Evolutionary conservation across 805 yeast species (phyloP), one percentile per base, ranked within the genome.

Genomic region (Myxozyma sirexii): DNA sequence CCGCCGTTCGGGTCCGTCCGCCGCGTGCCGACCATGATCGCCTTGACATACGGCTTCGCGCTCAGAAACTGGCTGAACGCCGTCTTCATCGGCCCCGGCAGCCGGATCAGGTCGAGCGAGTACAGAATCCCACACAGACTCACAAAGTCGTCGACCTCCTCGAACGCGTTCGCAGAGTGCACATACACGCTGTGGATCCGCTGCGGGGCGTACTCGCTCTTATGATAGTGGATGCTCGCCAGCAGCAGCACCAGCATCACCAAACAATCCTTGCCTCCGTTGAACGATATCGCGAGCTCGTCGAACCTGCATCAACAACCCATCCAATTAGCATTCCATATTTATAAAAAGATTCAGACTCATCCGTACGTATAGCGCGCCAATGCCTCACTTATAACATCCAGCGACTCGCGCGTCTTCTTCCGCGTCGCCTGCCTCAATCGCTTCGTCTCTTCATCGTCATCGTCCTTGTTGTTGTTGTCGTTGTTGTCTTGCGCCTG

Each of bases 221-320:
- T 63, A 49, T 72, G 71, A 13, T 74, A 66, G 44, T 65, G 57
- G 56, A 74, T 76, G 23, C 82, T 83, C 1, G 94, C 86, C 53
- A 92, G 74, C 55, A 89, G 83, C 4, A 94, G 70, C 15, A 90
- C 77, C 56, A 94, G 79, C 87, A 93, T 84, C 33, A 92, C 97
- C 48, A 92, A 82, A 69, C 98, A 94, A 75, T 94, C 99, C 70
- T 94, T 94, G 1, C 99, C 99, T 10, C 99, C 99, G 71, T 94
- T 94, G 73, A 87, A 94, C 1, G 96, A 88, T 13, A 94, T 78
- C 0, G 97, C 87, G 2, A 88, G 74, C 59, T 87, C 85, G 12
- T 79, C 76, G 21, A 54, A 42, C 31, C 68, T 63, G 31, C 17
- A 31, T 31, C 21, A 17, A 31, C 27, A 42, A 5, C 4, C 3